Percentiles rank a stretch among this genome's conserved stretches.
Evolutionary conservation across 495 filamentous ascomycete genomes (phyloP).

Genomic region (Lophium mytilinum): DNA sequence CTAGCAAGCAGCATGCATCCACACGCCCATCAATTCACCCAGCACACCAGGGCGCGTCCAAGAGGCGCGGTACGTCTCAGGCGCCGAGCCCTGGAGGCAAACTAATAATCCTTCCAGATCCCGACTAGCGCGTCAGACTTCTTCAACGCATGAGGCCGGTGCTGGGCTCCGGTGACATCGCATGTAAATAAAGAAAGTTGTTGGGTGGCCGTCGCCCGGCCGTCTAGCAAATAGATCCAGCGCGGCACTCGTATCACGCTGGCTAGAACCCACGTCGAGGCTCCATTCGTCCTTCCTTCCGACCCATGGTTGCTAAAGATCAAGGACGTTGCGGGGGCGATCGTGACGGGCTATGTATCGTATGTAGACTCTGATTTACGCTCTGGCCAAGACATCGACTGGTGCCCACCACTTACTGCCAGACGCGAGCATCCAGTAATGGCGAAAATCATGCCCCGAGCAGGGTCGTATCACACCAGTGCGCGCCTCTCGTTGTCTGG

Average conservation of each 20-base stretch:
- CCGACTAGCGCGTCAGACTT: slow-evolving; percentile 11
- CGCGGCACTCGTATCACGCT: no score
- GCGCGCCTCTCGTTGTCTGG: neutral
- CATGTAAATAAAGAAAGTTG: neutral
- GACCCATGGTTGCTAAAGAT: no score
- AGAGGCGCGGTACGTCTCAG: slow-evolving; percentile 23
- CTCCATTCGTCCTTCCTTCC: no score
- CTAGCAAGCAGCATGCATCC: neutral
- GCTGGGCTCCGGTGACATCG: neutral
- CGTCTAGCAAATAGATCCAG: no score
- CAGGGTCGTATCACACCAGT: neutral
- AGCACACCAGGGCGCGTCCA: neutral
- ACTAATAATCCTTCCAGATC: slow-evolving; percentile 20
- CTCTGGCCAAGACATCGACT: no score
- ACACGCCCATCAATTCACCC: neutral
- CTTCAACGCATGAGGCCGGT: slow-evolving; percentile 10
- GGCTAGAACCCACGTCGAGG: no score
- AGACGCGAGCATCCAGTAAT: neutral
- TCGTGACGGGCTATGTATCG: neutral
- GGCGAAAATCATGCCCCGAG: neutral
- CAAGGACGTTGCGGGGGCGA: no score
- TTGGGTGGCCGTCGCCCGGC: neutral
- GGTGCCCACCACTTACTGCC: neutral
- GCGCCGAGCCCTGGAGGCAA: slow-evolving; percentile 9
- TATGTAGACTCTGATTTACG: neutral